Evolutionary conservation across 495 filamentous ascomycete genomes (phyloP).

Genomic region (Ascodesmis nigricans): DNA sequence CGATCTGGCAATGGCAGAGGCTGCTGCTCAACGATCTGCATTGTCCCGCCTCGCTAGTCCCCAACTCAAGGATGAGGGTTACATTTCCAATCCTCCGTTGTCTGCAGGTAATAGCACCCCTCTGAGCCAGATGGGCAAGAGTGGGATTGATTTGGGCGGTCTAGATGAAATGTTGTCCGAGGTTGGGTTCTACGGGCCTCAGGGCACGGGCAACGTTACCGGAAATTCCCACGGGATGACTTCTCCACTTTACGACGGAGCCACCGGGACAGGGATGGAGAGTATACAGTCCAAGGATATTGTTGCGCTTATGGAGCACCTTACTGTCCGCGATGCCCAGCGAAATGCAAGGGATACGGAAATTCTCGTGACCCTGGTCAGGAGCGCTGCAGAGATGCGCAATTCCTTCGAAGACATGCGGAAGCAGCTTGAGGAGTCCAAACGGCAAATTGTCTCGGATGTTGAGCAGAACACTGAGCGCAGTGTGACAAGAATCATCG

Average conservation of each 20-base stretch:
- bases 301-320: constrained; percentile 92
- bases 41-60: constrained; percentile 3
- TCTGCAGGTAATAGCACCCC: constrained; percentile 18
- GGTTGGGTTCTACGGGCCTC: constrained; percentile 20
- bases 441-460: constrained; percentile 58
- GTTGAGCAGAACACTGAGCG: constrained; percentile 72
- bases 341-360: constrained; percentile 92
- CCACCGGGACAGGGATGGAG: constrained; percentile 75
- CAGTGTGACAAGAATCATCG: constrained; percentile 55
- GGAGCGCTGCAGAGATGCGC: constrained; percentile 90
- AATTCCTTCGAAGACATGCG: constrained; percentile 95
- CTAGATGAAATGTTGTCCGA: constrained; percentile 39
- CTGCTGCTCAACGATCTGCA: neutral
- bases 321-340: constrained; percentile 92
- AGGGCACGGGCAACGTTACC: constrained; percentile 27
- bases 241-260: constrained; percentile 74
- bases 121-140: constrained; percentile 11
- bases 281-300: constrained; percentile 93
- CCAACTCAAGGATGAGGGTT: constrained; percentile 48
- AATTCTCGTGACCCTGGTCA: constrained; percentile 81
- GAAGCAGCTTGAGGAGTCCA: constrained; percentile 66
- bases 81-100: constrained; percentile 39
- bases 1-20: neutral
- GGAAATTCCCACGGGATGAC: constrained; percentile 79
- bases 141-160: constrained; percentile 27